A percentile compares a stretch with the other conserved stretches of the same genome.
phyloP scores from a whole-genome alignment of 2,329 filamentous ascomycete species.

The Phialophora chinensis region DNA sequence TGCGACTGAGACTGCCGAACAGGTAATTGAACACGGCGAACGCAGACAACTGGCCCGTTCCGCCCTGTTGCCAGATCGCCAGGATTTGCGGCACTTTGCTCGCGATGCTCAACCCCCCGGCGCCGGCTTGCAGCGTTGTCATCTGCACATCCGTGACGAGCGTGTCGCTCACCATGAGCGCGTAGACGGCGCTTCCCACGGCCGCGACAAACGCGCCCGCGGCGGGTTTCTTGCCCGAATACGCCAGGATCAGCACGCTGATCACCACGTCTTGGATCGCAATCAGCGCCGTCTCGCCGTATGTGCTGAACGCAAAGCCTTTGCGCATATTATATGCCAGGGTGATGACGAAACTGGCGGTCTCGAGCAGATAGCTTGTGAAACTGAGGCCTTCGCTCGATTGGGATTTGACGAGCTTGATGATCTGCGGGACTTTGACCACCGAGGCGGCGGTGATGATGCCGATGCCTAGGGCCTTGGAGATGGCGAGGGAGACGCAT shows the following conservation, averaged over 20 bases:
- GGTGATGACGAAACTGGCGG: constrained; percentile 81
- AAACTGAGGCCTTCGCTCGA: constrained; percentile 87
- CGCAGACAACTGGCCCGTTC: constrained; percentile 93
- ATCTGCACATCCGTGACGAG: constrained; percentile 71
- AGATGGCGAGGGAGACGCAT: constrained; percentile 88
- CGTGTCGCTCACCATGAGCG: constrained; percentile 69
- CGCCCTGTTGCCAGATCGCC: constrained; percentile 81
- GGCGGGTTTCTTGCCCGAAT: constrained; percentile 69
- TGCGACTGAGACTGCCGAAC: constrained; percentile 85
- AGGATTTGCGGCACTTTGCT: constrained; percentile 94
- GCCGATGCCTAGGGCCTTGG: constrained; percentile 88
- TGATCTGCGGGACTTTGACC: constrained; percentile 95
- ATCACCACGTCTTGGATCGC: constrained; percentile 91
- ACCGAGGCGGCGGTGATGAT: constrained; percentile 90
- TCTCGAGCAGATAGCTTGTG: constrained; percentile 91
- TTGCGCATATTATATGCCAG: constrained; percentile 92
- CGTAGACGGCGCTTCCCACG: constrained; percentile 70
- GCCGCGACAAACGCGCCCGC: constrained; percentile 80
- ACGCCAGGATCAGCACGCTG: constrained; percentile 82
- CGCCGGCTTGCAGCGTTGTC: constrained; percentile 79
- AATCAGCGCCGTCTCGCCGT: constrained; percentile 92
- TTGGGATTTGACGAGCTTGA: constrained; percentile 83
- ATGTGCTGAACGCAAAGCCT: constrained; percentile 94
- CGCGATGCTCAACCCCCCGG: constrained; percentile 80
- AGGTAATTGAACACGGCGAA: constrained; percentile 99